Percentiles rank a stretch among this genome's conserved stretches.
These are phyloP conservation scores for Phytomonas sp. DNA, from an alignment of 208 protist genomes.

Conservation along the genomic window DNA sequence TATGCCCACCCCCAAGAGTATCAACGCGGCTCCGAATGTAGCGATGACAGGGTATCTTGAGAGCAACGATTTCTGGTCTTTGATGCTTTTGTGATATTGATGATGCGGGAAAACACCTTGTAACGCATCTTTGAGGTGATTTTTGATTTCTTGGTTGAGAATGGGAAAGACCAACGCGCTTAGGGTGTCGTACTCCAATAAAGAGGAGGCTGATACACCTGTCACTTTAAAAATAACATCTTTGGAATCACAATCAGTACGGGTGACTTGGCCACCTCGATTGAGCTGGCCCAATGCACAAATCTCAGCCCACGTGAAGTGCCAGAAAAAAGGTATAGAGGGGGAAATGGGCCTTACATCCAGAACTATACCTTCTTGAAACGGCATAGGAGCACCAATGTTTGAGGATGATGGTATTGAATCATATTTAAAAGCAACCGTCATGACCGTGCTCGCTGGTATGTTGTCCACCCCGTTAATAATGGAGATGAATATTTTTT, in stretches of 20 bases:
- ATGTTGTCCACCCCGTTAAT: neutral
- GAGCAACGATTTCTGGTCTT: neutral
- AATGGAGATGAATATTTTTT: slow-evolving; percentile 1
- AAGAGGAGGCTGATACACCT: slow-evolving; percentile 13
- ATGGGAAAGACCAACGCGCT: slow-evolving; percentile 17
- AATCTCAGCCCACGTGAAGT: slow-evolving; percentile 22
- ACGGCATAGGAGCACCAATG: neutral
- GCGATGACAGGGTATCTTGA: neutral
- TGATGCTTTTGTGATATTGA: neutral
- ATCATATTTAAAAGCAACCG: neutral
- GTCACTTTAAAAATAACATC: slow-evolving; percentile 17
- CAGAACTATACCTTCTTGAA: slow-evolving; percentile 13
- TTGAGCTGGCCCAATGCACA: slow-evolving; percentile 18
- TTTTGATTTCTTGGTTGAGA: slow-evolving; percentile 12
- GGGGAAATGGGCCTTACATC: slow-evolving; percentile 19
- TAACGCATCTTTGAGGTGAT: neutral
- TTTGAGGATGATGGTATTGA: neutral
- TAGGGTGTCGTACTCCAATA: slow-evolving; percentile 18
- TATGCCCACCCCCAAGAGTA: neutral
- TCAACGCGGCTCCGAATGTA: neutral
- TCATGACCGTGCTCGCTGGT: neutral
- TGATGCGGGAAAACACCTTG: neutral
- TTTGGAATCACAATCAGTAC: neutral
- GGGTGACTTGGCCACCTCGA: neutral
- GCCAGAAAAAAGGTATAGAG: slow-evolving; percentile 14